Evolutionary conservation across 2,329 filamentous ascomycete species (phyloP).

Genomic region (Ophiocordyceps polyrhachis-furcata): DNA sequence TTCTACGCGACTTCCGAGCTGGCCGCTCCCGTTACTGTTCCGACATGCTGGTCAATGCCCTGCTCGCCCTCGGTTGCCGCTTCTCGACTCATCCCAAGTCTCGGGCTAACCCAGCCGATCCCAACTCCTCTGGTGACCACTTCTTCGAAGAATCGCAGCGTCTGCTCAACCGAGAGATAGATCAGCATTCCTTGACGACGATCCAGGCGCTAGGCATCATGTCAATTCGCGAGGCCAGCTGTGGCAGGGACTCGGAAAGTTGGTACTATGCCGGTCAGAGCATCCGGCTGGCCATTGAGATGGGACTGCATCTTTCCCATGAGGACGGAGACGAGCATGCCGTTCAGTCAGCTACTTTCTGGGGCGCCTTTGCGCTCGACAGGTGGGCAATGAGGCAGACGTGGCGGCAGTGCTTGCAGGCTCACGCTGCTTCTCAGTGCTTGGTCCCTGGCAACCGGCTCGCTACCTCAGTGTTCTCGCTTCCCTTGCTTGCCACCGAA

Average conservation of each 20-base stretch:
- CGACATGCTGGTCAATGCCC: slow-evolving; percentile 44
- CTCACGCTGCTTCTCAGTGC: slow-evolving; percentile 21
- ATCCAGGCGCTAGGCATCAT: slow-evolving; percentile 61
- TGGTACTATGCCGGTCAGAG: slow-evolving; percentile 58
- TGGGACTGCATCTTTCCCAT: slow-evolving; percentile 42
- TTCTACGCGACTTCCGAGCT: slow-evolving; percentile 43
- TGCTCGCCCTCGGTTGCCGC: slow-evolving; percentile 47
- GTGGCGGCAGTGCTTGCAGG: slow-evolving; percentile 6
- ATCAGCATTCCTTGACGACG: slow-evolving; percentile 47
- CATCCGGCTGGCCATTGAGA: slow-evolving; percentile 51
- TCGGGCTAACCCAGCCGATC: slow-evolving; percentile 40
- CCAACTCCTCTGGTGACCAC: slow-evolving; percentile 49
- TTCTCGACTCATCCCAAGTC: slow-evolving; percentile 48
- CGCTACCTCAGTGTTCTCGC: slow-evolving; percentile 39
- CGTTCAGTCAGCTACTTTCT: slow-evolving; percentile 40
- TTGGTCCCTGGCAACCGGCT: slow-evolving; percentile 46
- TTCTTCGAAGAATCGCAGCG: slow-evolving; percentile 54
- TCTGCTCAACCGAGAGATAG: slow-evolving; percentile 35
- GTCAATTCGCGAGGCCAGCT: slow-evolving; percentile 56
- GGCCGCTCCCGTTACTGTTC: slow-evolving; percentile 49
- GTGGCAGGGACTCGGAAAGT: slow-evolving; percentile 52
- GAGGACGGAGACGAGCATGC: slow-evolving; percentile 37
- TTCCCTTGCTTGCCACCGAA: slow-evolving; percentile 39
- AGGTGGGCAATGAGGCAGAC: slow-evolving; percentile 28
- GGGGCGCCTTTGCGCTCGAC: slow-evolving; percentile 43